Conservation (phyloP, 2,329 filamentous ascomycete genomes). For the Botrytis fragariae region DNA sequence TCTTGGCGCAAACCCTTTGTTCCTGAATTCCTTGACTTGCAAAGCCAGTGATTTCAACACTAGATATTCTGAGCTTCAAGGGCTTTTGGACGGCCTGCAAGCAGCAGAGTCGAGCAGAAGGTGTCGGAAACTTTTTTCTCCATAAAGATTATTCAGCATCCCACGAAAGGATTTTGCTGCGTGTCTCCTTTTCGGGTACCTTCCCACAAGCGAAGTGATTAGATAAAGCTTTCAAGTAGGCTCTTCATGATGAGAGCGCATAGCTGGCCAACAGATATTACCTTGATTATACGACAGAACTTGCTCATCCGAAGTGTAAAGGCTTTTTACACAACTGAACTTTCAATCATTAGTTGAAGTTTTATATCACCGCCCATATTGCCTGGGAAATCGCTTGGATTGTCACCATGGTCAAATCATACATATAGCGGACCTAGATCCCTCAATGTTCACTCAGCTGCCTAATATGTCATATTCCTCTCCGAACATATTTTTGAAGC, state of each 20-base stretch:
- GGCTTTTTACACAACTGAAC: background rate
- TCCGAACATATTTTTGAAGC: slow-evolving; percentile 26
- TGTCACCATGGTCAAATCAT: background rate
- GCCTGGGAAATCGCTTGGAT: background rate
- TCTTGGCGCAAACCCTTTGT: background rate
- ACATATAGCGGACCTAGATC: background rate
- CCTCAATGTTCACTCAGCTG: background rate
- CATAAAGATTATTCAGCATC: background rate
- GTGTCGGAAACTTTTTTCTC: background rate
- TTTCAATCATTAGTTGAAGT: background rate
- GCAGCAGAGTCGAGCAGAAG: background rate
- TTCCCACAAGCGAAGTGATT: background rate
- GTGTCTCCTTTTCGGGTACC: background rate
- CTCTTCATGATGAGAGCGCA: background rate
- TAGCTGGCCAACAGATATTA: background rate
- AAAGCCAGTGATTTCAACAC: background rate
- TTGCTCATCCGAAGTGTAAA: background rate
- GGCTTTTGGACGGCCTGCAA: background rate
- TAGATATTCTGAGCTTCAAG: background rate
- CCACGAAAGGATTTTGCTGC: background rate
- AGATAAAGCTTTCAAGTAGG: background rate
- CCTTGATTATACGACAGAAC: background rate
- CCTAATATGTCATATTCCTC: background rate
- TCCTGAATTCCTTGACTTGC: background rate
- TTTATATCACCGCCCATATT: background rate